Evolutionary conservation across 1,284 basidiomycete species (phyloP), one percentile per base, ranked within the genome.

Genomic region (Rhodotorula sp.): DNA sequence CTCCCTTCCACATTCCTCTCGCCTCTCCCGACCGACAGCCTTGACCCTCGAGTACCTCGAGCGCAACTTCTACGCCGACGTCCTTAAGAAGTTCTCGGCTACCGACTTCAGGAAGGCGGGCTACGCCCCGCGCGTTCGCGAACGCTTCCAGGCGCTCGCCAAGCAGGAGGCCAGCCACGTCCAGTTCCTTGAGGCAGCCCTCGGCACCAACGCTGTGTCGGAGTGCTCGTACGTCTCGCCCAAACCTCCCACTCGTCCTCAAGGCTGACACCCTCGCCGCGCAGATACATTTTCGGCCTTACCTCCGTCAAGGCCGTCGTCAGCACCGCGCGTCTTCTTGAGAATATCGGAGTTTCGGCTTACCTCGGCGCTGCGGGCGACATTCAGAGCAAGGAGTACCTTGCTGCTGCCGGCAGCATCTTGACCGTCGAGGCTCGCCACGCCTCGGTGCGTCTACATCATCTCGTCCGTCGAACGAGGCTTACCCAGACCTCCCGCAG

Each of bases 321-420:
- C 48, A 51, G 56, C 13, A 62, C 56, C 24, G 53, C 58, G 15
- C 58, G 62, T 34, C 62, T 64, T 24, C 87, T 74, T 22, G 56
- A 73, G 61, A 75, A 75, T 66, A 72, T 78, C 54, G 69, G 71
- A 20, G 68, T 68, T 20, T 32, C 51, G 9, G 59, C 61, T 0
- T 69, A 66, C 51, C 62, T 77, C 47, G 70, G 90, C 69, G 90
- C 86, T 62, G 87, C 74, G 4, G 46, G 68, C 62, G 74, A 71
- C 66, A 70, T 76, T 44, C 64, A 69, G 20, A 65, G 67, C 24
- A 32, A 46, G 27, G 59, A 58, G 0, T 68, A 66, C 51, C 61
- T 77, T 30, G 70, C 73, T n/a, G 55, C 68, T 9, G 77, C 77
- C 6, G 78, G 67, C 10, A 60, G 61, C 17, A 76, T 84, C 22